Percentiles rank a stretch among this genome's conserved stretches.
Evolutionary conservation across 1,284 basidiomycete genomes (phyloP).

Genomic region (Irpex sp.): DNA sequence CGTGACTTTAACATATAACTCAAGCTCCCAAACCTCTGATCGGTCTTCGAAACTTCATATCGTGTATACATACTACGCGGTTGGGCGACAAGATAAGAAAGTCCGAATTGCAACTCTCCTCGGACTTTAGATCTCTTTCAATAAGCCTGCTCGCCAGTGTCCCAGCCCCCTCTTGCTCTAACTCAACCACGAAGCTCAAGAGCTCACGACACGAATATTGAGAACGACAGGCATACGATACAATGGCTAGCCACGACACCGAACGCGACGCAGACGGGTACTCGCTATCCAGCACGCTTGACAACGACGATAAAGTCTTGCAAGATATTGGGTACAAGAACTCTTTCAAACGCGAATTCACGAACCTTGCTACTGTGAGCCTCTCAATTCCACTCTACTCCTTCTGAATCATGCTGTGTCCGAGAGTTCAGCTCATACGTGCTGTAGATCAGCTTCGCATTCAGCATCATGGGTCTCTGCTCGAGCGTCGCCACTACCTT

Average conservation of each 20-base stretch:
- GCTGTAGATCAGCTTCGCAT: slow-evolving; percentile 68
- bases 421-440: background rate
- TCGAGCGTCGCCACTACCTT: slow-evolving; percentile 81
- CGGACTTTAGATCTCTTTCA: too few species aligned
- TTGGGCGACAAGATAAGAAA: too few species aligned
- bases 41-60: too few species aligned
- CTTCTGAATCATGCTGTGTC: background rate
- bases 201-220: too few species aligned
- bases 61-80: too few species aligned
- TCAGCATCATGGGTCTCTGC: slow-evolving; percentile 80
- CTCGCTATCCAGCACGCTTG: slow-evolving; percentile 2
- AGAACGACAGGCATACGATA: too few species aligned
- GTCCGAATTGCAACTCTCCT: too few species aligned
- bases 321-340: slow-evolving; percentile 71
- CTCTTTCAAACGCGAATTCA: slow-evolving; percentile 80
- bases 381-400: background rate
- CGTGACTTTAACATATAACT: too few species aligned
- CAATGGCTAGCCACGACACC: background rate
- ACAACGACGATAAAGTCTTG: slow-evolving; percentile 63
- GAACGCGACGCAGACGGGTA: slow-evolving; percentile 1
- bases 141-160: too few species aligned
- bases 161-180: too few species aligned
- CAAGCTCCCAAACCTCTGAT: too few species aligned
- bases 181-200: too few species aligned
- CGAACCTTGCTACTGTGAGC: slow-evolving; percentile 68